A percentile compares a stretch with the other conserved stretches of the same genome.
phyloP scores from a whole-genome alignment of 164 flowering plant genomes.

The Chimonanthus praecox region DNA sequence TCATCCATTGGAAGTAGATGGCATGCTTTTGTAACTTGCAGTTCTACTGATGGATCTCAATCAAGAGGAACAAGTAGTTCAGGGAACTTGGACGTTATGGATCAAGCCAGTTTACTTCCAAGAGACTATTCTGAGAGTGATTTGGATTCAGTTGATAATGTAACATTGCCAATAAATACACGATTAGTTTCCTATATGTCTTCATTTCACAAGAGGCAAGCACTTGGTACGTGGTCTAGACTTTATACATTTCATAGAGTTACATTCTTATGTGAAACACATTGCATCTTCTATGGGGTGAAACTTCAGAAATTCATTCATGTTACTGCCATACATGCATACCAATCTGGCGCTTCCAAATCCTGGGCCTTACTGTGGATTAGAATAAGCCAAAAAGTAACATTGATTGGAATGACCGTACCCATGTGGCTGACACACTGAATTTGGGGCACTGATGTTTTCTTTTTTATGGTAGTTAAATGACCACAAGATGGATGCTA shows the following conservation, averaged over 20 bases:
- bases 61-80: conserved; percentile 34
- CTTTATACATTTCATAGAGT: background rate
- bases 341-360: background rate
- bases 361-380: background rate
- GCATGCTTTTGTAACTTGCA: conserved; percentile 37
- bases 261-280: too few relatives aligned
- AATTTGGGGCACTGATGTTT: too few relatives aligned
- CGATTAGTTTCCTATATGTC: conserved; percentile 55
- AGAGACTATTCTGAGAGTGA: conserved; percentile 65
- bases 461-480: too few relatives aligned
- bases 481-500: too few relatives aligned
- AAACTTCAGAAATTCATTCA: too few relatives aligned
- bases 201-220: conserved; percentile 72
- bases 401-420: background rate
- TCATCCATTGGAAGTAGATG: background rate
- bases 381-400: background rate
- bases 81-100: conserved; percentile 34
- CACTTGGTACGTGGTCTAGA: conserved; percentile 54
- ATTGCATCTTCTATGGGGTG: too few relatives aligned
- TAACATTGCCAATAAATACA: conserved; percentile 28
- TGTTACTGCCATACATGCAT: background rate
- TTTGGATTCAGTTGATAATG: conserved; percentile 60
- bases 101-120: conserved; percentile 15
- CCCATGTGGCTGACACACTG: background rate
- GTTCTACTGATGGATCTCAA: conserved; percentile 37